Evolutionary conservation across 225 moss, liverwort and hornwort species (phyloP).

Genomic region (Antitrichia curtipendula): DNA sequence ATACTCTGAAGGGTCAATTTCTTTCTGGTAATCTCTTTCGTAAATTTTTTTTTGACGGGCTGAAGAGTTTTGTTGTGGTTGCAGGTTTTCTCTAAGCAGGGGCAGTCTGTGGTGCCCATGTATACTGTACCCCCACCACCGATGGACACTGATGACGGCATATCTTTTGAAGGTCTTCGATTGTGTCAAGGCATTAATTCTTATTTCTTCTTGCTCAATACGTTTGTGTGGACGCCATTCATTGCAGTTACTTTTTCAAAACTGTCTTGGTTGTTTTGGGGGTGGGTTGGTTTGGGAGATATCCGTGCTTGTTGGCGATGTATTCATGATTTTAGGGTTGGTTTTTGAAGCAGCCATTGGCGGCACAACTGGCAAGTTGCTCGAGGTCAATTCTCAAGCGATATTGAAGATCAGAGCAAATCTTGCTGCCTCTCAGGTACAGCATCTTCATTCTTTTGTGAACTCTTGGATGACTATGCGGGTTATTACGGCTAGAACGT

Average conservation of each 20-base stretch:
- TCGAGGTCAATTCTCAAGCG: slow-evolving; percentile 76
- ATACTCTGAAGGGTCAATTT: not conserved
- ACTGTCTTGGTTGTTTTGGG: not conserved
- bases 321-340: not conserved
- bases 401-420: slow-evolving; percentile 77
- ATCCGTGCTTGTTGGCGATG: not conserved
- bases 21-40: not conserved
- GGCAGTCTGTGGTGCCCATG: slow-evolving; percentile 36
- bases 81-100: slow-evolving; percentile 50
- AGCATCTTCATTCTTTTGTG: not conserved
- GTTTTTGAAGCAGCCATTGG: slow-evolving; percentile 61
- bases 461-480: not conserved
- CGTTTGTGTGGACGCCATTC: not conserved
- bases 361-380: slow-evolving; percentile 77
- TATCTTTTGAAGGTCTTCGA: slow-evolving; percentile 85
- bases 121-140: slow-evolving; percentile 56
- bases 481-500: not conserved
- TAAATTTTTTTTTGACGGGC: not conserved
- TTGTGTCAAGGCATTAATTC: slow-evolving; percentile 46
- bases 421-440: slow-evolving; percentile 81
- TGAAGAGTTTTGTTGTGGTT: slow-evolving; percentile 4
- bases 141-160: slow-evolving; percentile 77
- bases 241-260: not conserved
- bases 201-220: slow-evolving; percentile 26
- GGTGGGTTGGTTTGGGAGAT: not conserved